These are phyloP conservation scores for Cymbopogon citratus DNA, from an alignment of 176 grass and related monocot species.

Conservation along the genomic window DNA sequence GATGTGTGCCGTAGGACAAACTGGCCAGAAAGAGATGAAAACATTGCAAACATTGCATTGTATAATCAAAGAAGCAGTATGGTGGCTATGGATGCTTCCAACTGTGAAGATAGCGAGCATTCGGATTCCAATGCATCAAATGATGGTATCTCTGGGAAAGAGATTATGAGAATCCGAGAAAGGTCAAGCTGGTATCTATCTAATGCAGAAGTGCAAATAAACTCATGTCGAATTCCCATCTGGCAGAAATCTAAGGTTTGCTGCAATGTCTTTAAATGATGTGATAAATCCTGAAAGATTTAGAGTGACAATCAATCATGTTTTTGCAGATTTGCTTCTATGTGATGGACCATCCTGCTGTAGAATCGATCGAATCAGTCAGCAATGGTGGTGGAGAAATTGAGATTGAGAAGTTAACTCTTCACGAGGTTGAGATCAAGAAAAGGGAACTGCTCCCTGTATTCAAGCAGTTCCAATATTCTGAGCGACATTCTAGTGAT, in stretches of 20 bases:
- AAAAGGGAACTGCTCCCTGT: slow-evolving; percentile 84
- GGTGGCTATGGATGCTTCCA: slow-evolving; percentile 50
- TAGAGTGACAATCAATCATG: slow-evolving; percentile 19
- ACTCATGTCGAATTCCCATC: slow-evolving; percentile 72
- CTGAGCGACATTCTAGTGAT: slow-evolving; percentile 53
- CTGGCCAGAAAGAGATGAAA: slow-evolving; percentile 90
- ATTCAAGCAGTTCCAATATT: slow-evolving; percentile 80
- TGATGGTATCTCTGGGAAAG: slow-evolving; percentile 51
- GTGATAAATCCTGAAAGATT: slow-evolving; percentile 7
- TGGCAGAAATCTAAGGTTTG: slow-evolving; percentile 99
- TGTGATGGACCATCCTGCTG: slow-evolving; percentile 52
- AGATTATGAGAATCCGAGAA: slow-evolving; percentile 47
- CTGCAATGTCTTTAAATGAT: slow-evolving; percentile 17
- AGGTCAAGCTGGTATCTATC: slow-evolving; percentile 85
- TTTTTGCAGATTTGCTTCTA: slow-evolving; percentile 89
- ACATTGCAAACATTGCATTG: slow-evolving; percentile 54
- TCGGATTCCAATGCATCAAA: slow-evolving; percentile 38
- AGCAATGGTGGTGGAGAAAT: slow-evolving; percentile 59
- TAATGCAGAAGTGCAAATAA: slow-evolving; percentile 96
- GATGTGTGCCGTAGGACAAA: slow-evolving; percentile 94
- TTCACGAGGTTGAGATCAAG: slow-evolving; percentile 79
- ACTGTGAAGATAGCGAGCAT: slow-evolving; percentile 59
- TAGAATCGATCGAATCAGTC: slow-evolving; percentile 30
- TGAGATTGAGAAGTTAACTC: slow-evolving; percentile 77
- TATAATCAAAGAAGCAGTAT: slow-evolving; percentile 48